These are phyloP conservation scores for Begonia peltatifolia DNA, from an alignment of 306 rosid genomes.

Conservation along the genomic window DNA sequence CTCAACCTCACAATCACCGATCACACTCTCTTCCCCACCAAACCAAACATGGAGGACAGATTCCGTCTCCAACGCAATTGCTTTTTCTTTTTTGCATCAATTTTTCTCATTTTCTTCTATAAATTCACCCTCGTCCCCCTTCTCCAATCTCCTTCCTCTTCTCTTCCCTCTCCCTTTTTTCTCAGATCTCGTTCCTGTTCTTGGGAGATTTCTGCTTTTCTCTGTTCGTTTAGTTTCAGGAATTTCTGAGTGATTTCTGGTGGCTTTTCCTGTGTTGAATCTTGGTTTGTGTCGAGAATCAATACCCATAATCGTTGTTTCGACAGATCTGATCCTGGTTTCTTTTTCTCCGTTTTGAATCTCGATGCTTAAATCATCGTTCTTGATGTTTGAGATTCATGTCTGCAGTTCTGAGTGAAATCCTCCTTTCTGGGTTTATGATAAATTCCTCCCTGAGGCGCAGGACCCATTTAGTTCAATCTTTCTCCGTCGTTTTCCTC, in stretches of 20 bases:
- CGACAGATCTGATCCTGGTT: too few species aligned
- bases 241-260: too few species aligned
- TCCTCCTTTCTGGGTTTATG: constrained; percentile 82
- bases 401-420: constrained; percentile 95
- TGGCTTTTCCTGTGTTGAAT: not conserved
- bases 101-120: constrained; percentile 22
- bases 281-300: too few species aligned
- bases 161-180: not conserved
- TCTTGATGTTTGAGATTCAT: constrained; percentile 55
- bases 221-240: too few species aligned
- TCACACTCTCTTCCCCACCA: too few species aligned
- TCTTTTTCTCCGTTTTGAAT: not conserved
- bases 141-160: constrained; percentile 19
- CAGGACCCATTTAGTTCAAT: constrained; percentile 82
- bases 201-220: not conserved
- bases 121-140: constrained; percentile 17
- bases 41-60: too few species aligned
- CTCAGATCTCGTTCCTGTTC: not conserved
- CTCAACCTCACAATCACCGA: too few species aligned
- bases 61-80: not conserved
- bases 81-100: constrained; percentile 3
- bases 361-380: constrained; percentile 6
- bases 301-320: too few species aligned
- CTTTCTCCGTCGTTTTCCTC: constrained; percentile 83
- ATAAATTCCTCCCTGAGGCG: constrained; percentile 65